Conservation (phyloP, 179 eudicot genomes). For the Carnegiea gigantea region DNA sequence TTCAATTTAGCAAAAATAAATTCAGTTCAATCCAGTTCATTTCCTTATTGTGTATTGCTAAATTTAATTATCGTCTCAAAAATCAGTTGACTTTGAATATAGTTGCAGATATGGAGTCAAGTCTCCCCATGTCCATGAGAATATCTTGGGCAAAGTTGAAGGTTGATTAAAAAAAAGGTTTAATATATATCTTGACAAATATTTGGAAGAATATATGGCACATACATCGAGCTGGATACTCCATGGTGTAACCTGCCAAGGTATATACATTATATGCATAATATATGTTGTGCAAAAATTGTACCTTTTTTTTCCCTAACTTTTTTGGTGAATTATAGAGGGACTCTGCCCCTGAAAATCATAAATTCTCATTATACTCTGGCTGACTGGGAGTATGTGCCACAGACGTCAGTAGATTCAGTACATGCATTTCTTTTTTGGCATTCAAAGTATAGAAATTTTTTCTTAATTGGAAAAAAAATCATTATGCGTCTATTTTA, state of each 20-base stretch:
- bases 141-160: too few relatives aligned
- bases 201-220: constrained; percentile 10
- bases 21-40: too few relatives aligned
- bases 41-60: too few relatives aligned
- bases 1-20: too few relatives aligned
- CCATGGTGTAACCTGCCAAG: background rate
- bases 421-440: too few relatives aligned
- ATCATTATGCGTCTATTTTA: too few relatives aligned
- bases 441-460: too few relatives aligned
- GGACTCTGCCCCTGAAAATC: background rate
- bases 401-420: too few relatives aligned
- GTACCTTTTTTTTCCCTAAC: background rate
- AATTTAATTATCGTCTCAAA: background rate
- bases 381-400: background rate
- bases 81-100: background rate
- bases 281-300: too few relatives aligned
- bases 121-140: background rate
- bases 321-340: background rate
- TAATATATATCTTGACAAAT: background rate
- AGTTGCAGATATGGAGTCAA: background rate
- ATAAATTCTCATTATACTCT: background rate
- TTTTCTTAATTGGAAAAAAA: too few relatives aligned
- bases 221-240: background rate
- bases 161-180: too few relatives aligned
- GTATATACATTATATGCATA: too few relatives aligned